These are phyloP conservation scores for Chloropicon primus DNA, from an alignment of 139 green algal species.

Conservation along the genomic window DNA sequence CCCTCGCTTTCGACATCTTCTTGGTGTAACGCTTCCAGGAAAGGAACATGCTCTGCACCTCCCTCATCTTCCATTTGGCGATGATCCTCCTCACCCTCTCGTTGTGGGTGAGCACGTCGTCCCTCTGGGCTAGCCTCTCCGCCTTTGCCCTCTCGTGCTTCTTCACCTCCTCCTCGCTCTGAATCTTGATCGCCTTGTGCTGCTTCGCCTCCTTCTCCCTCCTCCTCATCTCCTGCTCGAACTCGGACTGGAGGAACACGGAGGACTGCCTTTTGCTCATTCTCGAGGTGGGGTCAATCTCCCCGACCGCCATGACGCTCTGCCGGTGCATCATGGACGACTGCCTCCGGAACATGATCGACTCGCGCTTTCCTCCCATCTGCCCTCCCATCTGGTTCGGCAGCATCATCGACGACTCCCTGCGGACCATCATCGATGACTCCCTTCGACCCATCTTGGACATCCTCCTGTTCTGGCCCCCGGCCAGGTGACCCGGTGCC, in stretches of 20 bases:
- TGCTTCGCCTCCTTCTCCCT: neutral
- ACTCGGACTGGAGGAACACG: neutral
- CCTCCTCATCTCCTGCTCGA: neutral
- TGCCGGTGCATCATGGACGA: neutral
- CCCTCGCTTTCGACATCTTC: neutral
- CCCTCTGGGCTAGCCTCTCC: neutral
- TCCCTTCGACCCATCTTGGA: too few relatives aligned
- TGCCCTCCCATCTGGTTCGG: neutral
- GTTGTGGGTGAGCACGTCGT: neutral
- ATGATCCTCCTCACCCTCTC: neutral
- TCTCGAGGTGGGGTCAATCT: neutral
- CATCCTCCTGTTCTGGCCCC: too few relatives aligned
- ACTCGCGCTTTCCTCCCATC: neutral
- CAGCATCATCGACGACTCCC: neutral
- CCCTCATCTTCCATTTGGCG: neutral
- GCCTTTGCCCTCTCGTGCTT: neutral
- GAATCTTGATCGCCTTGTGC: neutral
- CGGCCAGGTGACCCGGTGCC: too few relatives aligned
- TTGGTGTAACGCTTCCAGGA: neutral
- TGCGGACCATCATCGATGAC: neutral
- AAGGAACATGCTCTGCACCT: neutral
- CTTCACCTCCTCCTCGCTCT: neutral
- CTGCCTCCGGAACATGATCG: neutral
- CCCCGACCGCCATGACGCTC: neutral
- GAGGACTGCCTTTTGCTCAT: neutral